A percentile compares a stretch with the other conserved stretches of the same genome.
phyloP scores from a whole-genome alignment of 371 early-diverging fungal genomes.

The Mucor saturninus region DNA sequence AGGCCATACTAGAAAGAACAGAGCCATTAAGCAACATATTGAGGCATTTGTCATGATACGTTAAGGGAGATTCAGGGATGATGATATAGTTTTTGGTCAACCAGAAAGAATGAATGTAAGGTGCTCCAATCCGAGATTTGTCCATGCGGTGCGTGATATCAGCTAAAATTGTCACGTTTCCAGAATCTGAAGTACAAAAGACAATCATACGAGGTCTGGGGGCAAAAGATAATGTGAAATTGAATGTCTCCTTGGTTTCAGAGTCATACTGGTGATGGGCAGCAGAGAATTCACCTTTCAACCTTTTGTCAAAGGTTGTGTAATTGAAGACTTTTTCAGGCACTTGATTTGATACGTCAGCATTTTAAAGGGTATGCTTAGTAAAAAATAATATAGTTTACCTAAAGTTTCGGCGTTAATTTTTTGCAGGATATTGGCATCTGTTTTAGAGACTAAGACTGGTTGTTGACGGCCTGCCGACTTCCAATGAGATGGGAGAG shows the following conservation, averaged over 20 bases:
- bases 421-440: conserved; percentile 62
- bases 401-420: conserved; percentile 65
- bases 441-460: conserved; percentile 59
- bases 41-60: conserved; percentile 42
- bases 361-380: neutral
- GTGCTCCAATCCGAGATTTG: conserved; percentile 21
- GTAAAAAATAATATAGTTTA: conserved; percentile 13
- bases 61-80: conserved; percentile 55
- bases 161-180: conserved; percentile 39
- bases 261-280: conserved; percentile 65
- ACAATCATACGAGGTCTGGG: conserved; percentile 33
- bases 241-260: conserved; percentile 53
- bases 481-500: conserved; percentile 31
- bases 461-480: neutral
- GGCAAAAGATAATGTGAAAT: conserved; percentile 32
- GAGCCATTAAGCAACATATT: conserved; percentile 51
- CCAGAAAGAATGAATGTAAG: conserved; percentile 47
- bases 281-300: conserved; percentile 54
- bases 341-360: conserved; percentile 17
- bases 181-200: conserved; percentile 33
- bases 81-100: conserved; percentile 62
- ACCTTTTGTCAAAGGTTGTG: conserved; percentile 42
- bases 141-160: conserved; percentile 41
- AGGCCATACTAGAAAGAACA: conserved; percentile 42
- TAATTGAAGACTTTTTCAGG: conserved; percentile 58